Conservation (phyloP, 2,329 filamentous ascomycete species). For the Bipolaris zeicola region DNA sequence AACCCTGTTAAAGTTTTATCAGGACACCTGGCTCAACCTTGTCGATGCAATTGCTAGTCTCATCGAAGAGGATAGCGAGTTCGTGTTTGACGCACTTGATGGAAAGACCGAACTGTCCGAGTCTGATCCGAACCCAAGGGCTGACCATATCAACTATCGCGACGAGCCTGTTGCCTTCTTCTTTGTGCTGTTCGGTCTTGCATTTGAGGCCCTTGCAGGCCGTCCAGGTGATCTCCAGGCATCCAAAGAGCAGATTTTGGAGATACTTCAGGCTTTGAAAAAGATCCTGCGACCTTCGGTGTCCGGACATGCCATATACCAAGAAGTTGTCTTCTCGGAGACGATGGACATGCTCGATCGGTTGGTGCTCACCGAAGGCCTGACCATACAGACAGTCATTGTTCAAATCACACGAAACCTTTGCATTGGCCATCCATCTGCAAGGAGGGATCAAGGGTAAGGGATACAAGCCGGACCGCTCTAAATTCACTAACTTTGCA, state of each 20-base stretch:
- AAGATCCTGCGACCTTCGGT: constrained; percentile 95
- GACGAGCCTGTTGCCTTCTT: constrained; percentile 99
- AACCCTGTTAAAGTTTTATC: constrained; percentile 92
- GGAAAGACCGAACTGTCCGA: constrained; percentile 65
- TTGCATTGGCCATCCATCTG: constrained; percentile 89
- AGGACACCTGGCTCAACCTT: constrained; percentile 94
- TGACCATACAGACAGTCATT: constrained; percentile 88
- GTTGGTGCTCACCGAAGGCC: constrained; percentile 85
- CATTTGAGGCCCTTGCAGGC: constrained; percentile 92
- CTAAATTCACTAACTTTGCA: constrained; percentile 8
- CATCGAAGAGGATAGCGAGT: constrained; percentile 96
- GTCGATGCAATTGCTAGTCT: constrained; percentile 97
- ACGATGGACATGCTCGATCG: constrained; percentile 95
- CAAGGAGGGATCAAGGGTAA: constrained; percentile 68
- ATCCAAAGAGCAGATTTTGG: constrained; percentile 78
- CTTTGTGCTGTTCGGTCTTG: constrained; percentile 95
- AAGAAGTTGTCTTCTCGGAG: constrained; percentile 93
- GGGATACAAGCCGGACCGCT: constrained; percentile 27
- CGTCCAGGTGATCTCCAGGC: constrained; percentile 73
- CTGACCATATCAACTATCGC: constrained; percentile 87
- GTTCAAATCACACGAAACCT: constrained; percentile 91
- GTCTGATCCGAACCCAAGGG: constrained; percentile 58
- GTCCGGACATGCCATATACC: constrained; percentile 94
- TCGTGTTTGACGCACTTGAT: constrained; percentile 95
- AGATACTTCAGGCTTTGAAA: constrained; percentile 88